Base-by-base conservation (phyloP, 2,329 filamentous ascomycete species). In the Orbilia oligospora region DNA sequence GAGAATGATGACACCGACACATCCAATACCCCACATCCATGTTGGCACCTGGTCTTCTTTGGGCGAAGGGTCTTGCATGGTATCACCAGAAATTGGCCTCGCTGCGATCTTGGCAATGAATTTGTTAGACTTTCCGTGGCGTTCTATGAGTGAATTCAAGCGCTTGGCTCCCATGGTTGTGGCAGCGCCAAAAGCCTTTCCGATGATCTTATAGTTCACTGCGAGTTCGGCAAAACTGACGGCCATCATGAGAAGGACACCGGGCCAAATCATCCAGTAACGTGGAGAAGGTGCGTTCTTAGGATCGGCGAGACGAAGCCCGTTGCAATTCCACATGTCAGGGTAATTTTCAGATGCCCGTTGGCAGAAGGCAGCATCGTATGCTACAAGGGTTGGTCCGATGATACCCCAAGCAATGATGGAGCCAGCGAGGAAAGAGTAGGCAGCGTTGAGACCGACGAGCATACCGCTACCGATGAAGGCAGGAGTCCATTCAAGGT, bases 401-500 rank as follows among this genome's bases (percentile, higher is more conserved):
- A 79, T 88, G 86, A 82, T 87, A 85, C 3, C 90, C 87, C 87
- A 90, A 24, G 88, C 88, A 30, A 88, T 82, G 61, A 90, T 84
- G 16, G 87, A 87, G 18, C 89, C 89, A 14, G 81, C 85, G 76
- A 88, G 88, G 86, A 89, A 89, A 9, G 89, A 90, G 71, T 89
- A 81, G 24, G 88, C 87, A 16, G 88, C 86, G 82, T 90, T 90
- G 80, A 89, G 84, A 71, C 88, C 88, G 80, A 89, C 88, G 49
- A 90, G 86, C 83, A 90, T 88, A 51, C 88, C 88, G 49, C 86
- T 87, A 5, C 89, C 89, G 78, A 90, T 88, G 83, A 90, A 90
- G 41, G 89, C 89, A 0, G 89, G 88, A 0, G 88, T 90, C 80
- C 86, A 87, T 80, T 90, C 88, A 55, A 89, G 85, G 80, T 87